Evolutionary conservation across 2,329 filamentous ascomycete genomes (phyloP).

Genomic region (Arthrobotrys entomopaga): DNA sequence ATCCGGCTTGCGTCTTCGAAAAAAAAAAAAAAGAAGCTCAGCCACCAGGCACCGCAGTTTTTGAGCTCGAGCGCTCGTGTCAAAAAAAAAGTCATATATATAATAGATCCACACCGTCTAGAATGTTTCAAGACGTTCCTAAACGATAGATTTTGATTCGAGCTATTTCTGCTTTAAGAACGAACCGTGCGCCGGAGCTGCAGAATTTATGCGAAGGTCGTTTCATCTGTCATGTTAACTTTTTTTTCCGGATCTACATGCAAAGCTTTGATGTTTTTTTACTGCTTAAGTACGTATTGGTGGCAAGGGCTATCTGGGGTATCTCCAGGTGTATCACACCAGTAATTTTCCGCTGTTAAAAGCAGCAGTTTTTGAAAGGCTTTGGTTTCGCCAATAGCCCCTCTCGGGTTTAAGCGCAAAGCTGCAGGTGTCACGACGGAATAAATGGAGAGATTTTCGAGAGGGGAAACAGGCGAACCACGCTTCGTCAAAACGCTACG

Average conservation of each 20-base stretch:
- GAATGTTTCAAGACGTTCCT: constrained; percentile 50
- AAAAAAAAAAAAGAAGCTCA: not conserved
- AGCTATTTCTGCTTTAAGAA: constrained; percentile 8
- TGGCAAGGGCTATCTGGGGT: constrained; percentile 7
- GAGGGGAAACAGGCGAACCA: constrained; percentile 3
- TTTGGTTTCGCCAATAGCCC: not conserved
- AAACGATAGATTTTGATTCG: constrained; percentile 7
- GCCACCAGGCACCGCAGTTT: not conserved
- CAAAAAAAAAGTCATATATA: constrained; percentile 6
- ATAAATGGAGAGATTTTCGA: not conserved
- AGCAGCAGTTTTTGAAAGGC: not conserved
- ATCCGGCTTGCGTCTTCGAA: constrained; percentile 1
- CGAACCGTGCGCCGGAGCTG: constrained; percentile 54
- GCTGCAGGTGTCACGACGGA: constrained; percentile 7
- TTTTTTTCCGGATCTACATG: constrained; percentile 40
- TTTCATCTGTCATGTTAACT: constrained; percentile 51
- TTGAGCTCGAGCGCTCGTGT: not conserved
- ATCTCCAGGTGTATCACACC: constrained; percentile 15
- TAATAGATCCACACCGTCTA: constrained; percentile 35
- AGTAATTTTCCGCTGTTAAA: not conserved
- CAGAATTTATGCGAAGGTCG: constrained; percentile 51
- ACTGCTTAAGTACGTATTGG: no score
- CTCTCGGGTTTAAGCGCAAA: constrained; percentile 1
- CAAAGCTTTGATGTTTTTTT: constrained; percentile 25
- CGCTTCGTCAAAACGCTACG: constrained; percentile 3